These are phyloP conservation scores for Aspergillus flavus DNA, from an alignment of 2,329 filamentous ascomycete species.

Conservation along the genomic window DNA sequence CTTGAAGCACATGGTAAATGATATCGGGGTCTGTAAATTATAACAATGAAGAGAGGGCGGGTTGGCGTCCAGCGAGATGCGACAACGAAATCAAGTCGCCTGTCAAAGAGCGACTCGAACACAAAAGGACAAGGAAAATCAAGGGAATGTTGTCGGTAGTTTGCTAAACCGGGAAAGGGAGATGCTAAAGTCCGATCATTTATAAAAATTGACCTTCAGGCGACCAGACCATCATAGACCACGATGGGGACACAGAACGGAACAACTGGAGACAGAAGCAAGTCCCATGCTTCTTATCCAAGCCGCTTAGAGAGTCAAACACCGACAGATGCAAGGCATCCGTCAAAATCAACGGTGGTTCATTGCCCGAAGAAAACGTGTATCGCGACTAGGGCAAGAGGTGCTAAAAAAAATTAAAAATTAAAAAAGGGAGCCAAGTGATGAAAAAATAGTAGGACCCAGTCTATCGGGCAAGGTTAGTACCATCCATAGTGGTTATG, in stretches of 20 bases:
- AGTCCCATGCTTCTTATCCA: constrained; percentile 4
- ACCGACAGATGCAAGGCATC: constrained; percentile 12
- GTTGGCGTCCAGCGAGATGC: constrained; percentile 3
- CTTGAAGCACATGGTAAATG: constrained; percentile 76
- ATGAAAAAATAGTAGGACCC: constrained; percentile 11
- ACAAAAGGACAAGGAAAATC: not conserved
- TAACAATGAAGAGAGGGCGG: not conserved
- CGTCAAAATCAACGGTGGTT: constrained; percentile 5
- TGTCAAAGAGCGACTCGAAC: constrained; percentile 7
- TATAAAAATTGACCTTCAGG: constrained; percentile 12
- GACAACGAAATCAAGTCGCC: not conserved
- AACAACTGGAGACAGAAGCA: not conserved
- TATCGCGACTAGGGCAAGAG: constrained; percentile 7
- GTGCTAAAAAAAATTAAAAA: not conserved
- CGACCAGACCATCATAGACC: constrained; percentile 12
- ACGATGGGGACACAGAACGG: constrained; percentile 4
- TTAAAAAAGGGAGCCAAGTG: not conserved
- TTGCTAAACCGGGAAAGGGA: not conserved
- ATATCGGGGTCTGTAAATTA: not conserved
- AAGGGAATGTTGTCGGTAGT: constrained; percentile 1
- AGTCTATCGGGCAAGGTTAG: constrained; percentile 14
- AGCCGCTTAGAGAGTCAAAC: constrained; percentile 5
- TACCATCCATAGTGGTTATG: constrained; percentile 13
- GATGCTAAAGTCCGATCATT: constrained; percentile 2
- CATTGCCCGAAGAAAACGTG: constrained; percentile 7